A percentile compares a stretch with the other conserved stretches of the same genome.
Conservation (phyloP, 1,284 basidiomycete genomes). For the Leccinum pachyderme region DNA sequence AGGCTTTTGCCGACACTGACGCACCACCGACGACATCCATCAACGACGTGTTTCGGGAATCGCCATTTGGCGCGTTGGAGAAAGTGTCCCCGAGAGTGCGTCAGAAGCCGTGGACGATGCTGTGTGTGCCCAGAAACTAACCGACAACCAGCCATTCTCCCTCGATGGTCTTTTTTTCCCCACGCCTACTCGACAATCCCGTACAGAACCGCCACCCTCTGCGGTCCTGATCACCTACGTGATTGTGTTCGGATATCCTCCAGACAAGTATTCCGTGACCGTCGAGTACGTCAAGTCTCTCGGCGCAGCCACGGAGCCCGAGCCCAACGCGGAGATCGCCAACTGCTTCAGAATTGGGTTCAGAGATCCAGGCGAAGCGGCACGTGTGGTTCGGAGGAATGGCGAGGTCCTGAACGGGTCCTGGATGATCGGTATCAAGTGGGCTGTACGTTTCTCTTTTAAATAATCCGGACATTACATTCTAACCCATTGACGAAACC, state of each 20-base stretch:
- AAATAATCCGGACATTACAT: no score
- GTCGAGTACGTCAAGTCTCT: conserved; percentile 71
- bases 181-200: conserved; percentile 32
- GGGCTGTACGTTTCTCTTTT: conserved; percentile 60
- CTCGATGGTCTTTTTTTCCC: conserved; percentile 21
- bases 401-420: conserved; percentile 71
- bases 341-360: conserved; percentile 77
- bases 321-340: conserved; percentile 56
- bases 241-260: conserved; percentile 74
- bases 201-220: conserved; percentile 31
- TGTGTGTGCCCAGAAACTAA: not conserved
- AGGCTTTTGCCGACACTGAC: conserved; percentile 64
- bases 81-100: conserved; percentile 34
- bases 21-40: conserved; percentile 71
- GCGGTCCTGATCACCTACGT: conserved; percentile 46
- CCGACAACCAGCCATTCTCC: conserved; percentile 21
- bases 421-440: conserved; percentile 82
- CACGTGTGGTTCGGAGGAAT: conserved; percentile 73
- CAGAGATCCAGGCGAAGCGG: conserved; percentile 62
- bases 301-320: conserved; percentile 62
- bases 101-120: conserved; percentile 3
- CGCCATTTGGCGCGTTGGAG: conserved; percentile 29
- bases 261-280: conserved; percentile 66
- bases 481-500: not conserved
- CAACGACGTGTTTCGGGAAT: conserved; percentile 66